Percentiles rank a stretch among this genome's conserved stretches.
phyloP scores from a whole-genome alignment of 768 basidiomycete species.

The Mycena vulgaris region DNA sequence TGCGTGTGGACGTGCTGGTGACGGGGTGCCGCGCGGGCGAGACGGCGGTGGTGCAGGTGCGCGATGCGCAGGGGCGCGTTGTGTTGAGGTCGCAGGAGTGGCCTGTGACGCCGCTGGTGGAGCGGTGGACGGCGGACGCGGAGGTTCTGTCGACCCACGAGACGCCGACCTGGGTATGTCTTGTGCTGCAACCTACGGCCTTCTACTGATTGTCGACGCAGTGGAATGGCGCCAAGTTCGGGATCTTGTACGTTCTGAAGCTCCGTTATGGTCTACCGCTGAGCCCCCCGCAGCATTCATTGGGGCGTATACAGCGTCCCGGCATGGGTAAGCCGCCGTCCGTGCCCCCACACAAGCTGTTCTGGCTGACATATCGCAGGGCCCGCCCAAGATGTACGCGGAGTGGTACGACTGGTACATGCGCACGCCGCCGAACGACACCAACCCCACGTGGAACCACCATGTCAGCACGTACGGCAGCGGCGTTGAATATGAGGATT shows the following conservation, averaged over 20 bases:
- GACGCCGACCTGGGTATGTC: slow-evolving; percentile 67
- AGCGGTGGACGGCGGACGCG: slow-evolving; percentile 57
- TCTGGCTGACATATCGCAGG: slow-evolving; percentile 44
- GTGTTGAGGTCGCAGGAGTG: slow-evolving; percentile 57
- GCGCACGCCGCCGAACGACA: slow-evolving; percentile 52
- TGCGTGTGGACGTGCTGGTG: slow-evolving; percentile 63
- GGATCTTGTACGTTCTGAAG: slow-evolving; percentile 62
- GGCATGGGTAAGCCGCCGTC: slow-evolving; percentile 52
- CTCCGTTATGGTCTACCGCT: slow-evolving; percentile 4
- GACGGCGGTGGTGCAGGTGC: slow-evolving; percentile 52
- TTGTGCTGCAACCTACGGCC: background rate
- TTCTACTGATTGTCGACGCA: slow-evolving; percentile 35
- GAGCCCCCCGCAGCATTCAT: slow-evolving; percentile 52
- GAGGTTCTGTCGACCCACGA: slow-evolving; percentile 62
- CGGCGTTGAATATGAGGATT: slow-evolving; percentile 68
- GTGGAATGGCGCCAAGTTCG: slow-evolving; percentile 70
- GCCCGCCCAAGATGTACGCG: slow-evolving; percentile 57
- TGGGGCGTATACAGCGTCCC: slow-evolving; percentile 67
- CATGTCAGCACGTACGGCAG: slow-evolving; percentile 65
- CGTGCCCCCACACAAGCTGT: background rate
- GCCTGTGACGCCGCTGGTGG: slow-evolving; percentile 53
- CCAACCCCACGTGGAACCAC: slow-evolving; percentile 61
- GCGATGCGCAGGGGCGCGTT: slow-evolving; percentile 50
- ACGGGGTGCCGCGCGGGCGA: slow-evolving; percentile 44
- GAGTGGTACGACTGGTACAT: slow-evolving; percentile 70